These are phyloP conservation scores for Zelonia costaricensis DNA, from an alignment of 208 protist species.

Conservation along the genomic window DNA sequence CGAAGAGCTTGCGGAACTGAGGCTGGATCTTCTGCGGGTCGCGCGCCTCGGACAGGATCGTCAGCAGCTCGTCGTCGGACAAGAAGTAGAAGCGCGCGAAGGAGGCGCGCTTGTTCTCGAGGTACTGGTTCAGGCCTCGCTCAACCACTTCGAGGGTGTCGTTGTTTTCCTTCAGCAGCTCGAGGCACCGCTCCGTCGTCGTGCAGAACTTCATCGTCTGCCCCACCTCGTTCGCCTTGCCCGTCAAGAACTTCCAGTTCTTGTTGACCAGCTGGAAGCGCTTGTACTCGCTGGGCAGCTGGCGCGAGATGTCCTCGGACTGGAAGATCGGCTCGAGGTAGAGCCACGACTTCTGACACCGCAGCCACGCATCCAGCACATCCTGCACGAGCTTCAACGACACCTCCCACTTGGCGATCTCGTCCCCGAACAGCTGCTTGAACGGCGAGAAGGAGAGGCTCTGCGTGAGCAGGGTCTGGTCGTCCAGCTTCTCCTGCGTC, in stretches of 20 bases:
- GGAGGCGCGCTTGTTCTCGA: conserved; percentile 95
- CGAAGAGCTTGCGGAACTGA: conserved; percentile 97
- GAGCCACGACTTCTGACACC: conserved; percentile 95
- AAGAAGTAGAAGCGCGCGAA: conserved; percentile 96
- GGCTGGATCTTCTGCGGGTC: conserved; percentile 96
- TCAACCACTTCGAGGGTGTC: conserved; percentile 96
- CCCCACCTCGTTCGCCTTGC: conserved; percentile 77
- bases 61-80: conserved; percentile 92
- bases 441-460: conserved; percentile 96
- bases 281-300: conserved; percentile 94
- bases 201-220: conserved; percentile 87
- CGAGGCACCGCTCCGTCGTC: conserved; percentile 77
- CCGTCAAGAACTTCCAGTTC: conserved; percentile 94
- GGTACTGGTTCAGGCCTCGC: conserved; percentile 96
- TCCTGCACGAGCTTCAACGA: conserved; percentile 89
- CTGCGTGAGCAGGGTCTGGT: conserved; percentile 97
- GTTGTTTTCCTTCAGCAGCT: conserved; percentile 93
- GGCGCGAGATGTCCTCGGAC: conserved; percentile 95
- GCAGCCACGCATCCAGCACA: conserved; percentile 95
- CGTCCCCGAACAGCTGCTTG: conserved; percentile 96
- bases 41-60: conserved; percentile 95
- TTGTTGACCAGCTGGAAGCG: conserved; percentile 94
- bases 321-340: conserved; percentile 98
- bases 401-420: conserved; percentile 92
- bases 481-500: conserved; percentile 95